Conservation (phyloP, 805 yeast genomes). For the Starmerella davenportii region DNA sequence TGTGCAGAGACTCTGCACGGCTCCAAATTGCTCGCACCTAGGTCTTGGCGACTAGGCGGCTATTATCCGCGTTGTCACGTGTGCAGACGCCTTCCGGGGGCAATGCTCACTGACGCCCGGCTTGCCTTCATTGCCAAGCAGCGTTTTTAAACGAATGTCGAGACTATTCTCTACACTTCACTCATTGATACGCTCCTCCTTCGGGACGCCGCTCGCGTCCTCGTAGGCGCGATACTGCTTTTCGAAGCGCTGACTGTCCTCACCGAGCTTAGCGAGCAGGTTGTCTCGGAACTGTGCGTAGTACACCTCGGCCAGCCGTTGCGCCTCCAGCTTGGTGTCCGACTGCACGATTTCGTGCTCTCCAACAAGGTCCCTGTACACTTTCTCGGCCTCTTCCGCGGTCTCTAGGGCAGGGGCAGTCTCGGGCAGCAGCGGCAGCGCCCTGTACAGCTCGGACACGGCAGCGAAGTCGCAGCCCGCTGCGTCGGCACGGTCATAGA, state of each 20-base stretch:
- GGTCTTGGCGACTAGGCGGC: no score
- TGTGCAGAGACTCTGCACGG: no score
- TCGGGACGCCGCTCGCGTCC: constrained; percentile 5
- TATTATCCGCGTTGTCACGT: no score
- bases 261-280: constrained; percentile 14
- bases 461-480: constrained; percentile 15
- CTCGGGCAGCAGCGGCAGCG: constrained; percentile 20
- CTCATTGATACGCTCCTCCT: constrained; percentile 8
- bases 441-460: constrained; percentile 16
- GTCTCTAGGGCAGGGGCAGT: constrained; percentile 8
- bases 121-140: no score
- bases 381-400: constrained; percentile 12
- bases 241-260: constrained; percentile 17
- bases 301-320: constrained; percentile 17
- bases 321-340: constrained; percentile 6
- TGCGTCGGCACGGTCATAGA: constrained; percentile 17
- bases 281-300: constrained; percentile 16
- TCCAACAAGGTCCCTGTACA: constrained; percentile 15
- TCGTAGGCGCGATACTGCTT: constrained; percentile 6
- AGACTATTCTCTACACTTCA: no score
- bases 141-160: no score
- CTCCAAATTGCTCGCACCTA: no score
- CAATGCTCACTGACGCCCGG: no score
- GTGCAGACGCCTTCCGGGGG: no score
- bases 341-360: constrained; percentile 9